Conservation (phyloP, 495 filamentous ascomycete genomes). For the Gamarada debralockiae region DNA sequence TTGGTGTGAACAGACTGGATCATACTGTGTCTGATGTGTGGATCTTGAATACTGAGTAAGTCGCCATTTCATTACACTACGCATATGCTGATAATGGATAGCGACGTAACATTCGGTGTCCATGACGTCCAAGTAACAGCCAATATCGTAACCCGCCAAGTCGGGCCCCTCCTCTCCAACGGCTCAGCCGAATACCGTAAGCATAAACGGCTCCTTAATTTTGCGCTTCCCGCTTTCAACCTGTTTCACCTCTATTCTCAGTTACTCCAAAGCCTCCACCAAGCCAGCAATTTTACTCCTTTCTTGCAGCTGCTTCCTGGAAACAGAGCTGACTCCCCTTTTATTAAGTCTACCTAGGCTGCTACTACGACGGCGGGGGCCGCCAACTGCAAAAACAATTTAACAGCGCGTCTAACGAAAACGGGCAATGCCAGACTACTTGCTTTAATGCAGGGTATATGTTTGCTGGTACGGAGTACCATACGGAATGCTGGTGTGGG, state of each 20-base stretch:
- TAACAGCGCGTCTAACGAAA: too few species aligned
- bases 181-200: conserved; percentile 25
- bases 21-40: conserved; percentile 17
- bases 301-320: background rate
- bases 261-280: conserved; percentile 27
- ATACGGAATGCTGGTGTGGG: conserved; percentile 23
- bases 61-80: too few species aligned
- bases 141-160: conserved; percentile 15
- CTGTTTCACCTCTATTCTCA: too few species aligned
- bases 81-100: too few species aligned
- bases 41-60: conserved; percentile 27
- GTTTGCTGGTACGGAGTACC: background rate
- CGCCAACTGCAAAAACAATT: too few species aligned
- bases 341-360: too few species aligned
- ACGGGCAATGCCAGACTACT: background rate
- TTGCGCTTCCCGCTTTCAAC: too few species aligned
- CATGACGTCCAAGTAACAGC: conserved; percentile 18
- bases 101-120: conserved; percentile 24
- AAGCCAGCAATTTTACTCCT: background rate
- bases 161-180: conserved; percentile 25
- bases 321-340: background rate
- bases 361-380: too few species aligned
- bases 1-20: conserved; percentile 13
- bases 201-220: too few species aligned
- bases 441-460: background rate